Conservation (phyloP, 768 basidiomycete genomes). For the Hebeloma cylindrosporum region DNA sequence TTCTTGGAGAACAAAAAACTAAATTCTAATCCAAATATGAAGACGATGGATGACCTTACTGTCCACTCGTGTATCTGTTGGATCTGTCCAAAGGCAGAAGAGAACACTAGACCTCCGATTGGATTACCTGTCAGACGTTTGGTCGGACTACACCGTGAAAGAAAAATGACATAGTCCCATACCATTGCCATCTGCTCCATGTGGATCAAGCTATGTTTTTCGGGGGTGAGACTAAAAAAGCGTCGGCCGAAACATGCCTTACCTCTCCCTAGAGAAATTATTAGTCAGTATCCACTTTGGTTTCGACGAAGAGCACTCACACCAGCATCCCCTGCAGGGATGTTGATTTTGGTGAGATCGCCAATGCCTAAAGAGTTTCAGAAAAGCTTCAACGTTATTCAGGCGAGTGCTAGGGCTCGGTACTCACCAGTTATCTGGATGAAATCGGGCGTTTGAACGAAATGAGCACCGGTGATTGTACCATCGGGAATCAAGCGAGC, state of each 20-base stretch:
- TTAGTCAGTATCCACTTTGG: not conserved
- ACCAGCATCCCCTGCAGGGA: conserved; percentile 56
- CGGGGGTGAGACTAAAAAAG: not conserved
- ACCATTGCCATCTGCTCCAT: conserved; percentile 61
- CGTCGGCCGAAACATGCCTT: not conserved
- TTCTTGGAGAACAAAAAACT: conserved; percentile 44
- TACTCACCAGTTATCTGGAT: conserved; percentile 63
- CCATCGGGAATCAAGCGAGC: conserved; percentile 72
- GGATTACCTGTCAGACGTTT: conserved; percentile 43
- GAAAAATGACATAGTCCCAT: conserved; percentile 9
- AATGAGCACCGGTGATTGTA: conserved; percentile 64
- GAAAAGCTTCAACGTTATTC: not conserved
- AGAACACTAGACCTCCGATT: conserved; percentile 72
- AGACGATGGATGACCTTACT: conserved; percentile 30
- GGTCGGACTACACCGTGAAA: conserved; percentile 2
- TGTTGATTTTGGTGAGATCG: conserved; percentile 64
- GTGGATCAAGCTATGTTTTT: conserved; percentile 58
- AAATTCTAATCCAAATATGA: not conserved
- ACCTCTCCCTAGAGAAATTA: conserved; percentile 18
- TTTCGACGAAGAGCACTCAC: conserved; percentile 31
- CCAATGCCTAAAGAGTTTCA: conserved; percentile 49
- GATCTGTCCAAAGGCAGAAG: conserved; percentile 59
- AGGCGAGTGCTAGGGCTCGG: not conserved
- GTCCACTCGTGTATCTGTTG: conserved; percentile 75
- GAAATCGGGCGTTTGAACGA: conserved; percentile 74